Base-by-base conservation (phyloP, 176 grass and related monocot species). In the Phoenix roebelenii region DNA sequence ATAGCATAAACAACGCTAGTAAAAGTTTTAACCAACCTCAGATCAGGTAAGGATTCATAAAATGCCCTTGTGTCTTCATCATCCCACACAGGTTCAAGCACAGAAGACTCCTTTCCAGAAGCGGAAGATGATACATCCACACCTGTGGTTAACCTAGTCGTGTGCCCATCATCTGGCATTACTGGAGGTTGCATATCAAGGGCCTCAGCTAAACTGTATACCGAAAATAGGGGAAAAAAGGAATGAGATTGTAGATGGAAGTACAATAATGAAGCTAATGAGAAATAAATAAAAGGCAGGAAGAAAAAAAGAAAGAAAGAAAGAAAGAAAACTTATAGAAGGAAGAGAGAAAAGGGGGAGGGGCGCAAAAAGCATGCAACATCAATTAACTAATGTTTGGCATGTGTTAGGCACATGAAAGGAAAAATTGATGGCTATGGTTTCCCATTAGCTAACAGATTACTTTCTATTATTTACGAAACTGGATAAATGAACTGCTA, bases 11-110 rank as follows among this genome's bases (percentile, higher is more conserved):
- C 15, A 39, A 55, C 12, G 16, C 22, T 2, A 1, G 17, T 22
- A 19, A 18, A 65, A 65, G 18, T 52, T 71, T 70, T 60, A 63
- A 73, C 19, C 62, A 74, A 93, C 94, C 94, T 98, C 30, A 98
- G 81, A 76, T 93, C 88, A 74, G 94, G 88, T 78, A 98, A 83
- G 48, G 85, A 92, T 75, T 98, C 94, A 61, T 98, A 98, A 70
- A 98, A 98, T 26, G 94, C 65, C 59, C 79, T 92, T n/a, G 94
- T 98, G 72, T 98, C 94, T 35, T 98, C 94, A 63, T 98, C 88
- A 63, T 98, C 94, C 94, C 94, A 98, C 67, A 98, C 79, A 73
- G 94, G 88, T 76, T 98, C 94, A 70, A 85, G 60, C 28, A 69
- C 60, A 63, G 94, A 76, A 66, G 76, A 61, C 52, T 98, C 94